These are phyloP conservation scores for Scutellaria galericulata DNA, from an alignment of 257 asterid species.

Conservation along the genomic window DNA sequence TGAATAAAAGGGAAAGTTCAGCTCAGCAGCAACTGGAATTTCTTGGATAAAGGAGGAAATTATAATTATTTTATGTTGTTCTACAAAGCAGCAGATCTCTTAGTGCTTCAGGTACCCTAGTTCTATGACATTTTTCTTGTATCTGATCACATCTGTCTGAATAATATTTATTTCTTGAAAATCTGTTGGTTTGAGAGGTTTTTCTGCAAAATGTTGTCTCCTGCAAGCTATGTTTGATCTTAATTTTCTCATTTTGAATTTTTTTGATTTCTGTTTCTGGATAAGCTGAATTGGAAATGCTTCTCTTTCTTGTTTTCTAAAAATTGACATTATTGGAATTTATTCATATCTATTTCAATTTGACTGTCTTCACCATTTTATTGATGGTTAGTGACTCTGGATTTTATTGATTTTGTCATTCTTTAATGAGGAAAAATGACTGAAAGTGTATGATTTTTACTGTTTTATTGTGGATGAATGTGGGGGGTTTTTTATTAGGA, in stretches of 20 bases:
- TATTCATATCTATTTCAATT: neutral
- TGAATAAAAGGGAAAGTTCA: constrained; percentile 8
- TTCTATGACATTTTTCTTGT: constrained; percentile 31
- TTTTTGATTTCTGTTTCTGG: constrained; percentile 9
- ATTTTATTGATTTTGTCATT: neutral
- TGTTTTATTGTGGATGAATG: constrained; percentile 6
- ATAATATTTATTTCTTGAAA: constrained; percentile 21
- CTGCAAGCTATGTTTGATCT: neutral
- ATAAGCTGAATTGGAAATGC: constrained; percentile 17
- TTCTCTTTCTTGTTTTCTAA: neutral
- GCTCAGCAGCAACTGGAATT: neutral
- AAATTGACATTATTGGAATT: neutral
- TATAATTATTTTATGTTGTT: constrained; percentile 30
- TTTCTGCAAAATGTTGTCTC: constrained; percentile 16
- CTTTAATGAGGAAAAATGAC: neutral
- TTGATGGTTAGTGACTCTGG: neutral
- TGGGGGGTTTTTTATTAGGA: neutral
- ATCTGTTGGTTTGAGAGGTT: constrained; percentile 6
- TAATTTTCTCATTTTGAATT: neutral
- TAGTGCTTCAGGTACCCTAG: constrained; percentile 39
- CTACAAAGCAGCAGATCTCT: constrained; percentile 44
- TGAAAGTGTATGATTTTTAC: neutral
- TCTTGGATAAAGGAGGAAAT: constrained; percentile 11
- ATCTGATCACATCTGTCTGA: constrained; percentile 16
- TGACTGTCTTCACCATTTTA: neutral